These are phyloP conservation scores for Sherardia arvensis DNA, from an alignment of 257 asterid genomes.

Conservation along the genomic window DNA sequence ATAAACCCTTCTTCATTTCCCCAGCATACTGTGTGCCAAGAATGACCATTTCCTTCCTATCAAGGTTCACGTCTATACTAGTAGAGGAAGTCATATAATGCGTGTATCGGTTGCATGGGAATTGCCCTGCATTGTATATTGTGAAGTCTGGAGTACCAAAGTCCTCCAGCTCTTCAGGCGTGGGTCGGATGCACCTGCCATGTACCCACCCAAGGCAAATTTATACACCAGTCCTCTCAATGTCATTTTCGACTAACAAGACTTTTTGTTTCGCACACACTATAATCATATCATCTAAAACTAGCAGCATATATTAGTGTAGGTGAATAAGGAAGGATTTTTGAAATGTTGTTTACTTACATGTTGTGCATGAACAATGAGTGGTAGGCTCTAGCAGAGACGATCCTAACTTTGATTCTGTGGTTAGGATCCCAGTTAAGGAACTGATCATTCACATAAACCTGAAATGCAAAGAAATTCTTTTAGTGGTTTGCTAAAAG, in stretches of 20 bases:
- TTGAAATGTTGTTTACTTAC: constrained; percentile 31
- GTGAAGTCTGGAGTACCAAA: constrained; percentile 97
- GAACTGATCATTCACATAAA: constrained; percentile 82
- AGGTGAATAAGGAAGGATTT: background rate
- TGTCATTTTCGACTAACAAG: background rate
- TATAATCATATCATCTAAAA: background rate
- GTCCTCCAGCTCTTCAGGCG: constrained; percentile 73
- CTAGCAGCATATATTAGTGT: background rate
- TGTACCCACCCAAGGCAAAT: constrained; percentile 41
- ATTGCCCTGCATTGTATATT: constrained; percentile 89
- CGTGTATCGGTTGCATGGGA: constrained; percentile 89
- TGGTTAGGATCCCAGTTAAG: constrained; percentile 89
- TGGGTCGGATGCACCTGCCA: constrained; percentile 94
- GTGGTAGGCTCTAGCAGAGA: constrained; percentile 93
- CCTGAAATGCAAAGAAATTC: constrained; percentile 26
- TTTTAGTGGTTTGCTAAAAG: background rate
- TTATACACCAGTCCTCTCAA: constrained; percentile 10
- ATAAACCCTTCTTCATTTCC: constrained; percentile 94
- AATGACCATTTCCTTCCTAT: constrained; percentile 86
- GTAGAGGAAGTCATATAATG: constrained; percentile 95
- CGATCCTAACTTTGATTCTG: constrained; percentile 86
- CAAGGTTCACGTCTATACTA: constrained; percentile 85
- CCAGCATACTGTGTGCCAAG: constrained; percentile 97
- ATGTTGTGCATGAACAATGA: constrained; percentile 96
- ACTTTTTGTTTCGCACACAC: background rate